phyloP scores from a whole-genome alignment of 2,329 filamentous ascomycete genomes.

The Aspergillus pseudonomiae region DNA sequence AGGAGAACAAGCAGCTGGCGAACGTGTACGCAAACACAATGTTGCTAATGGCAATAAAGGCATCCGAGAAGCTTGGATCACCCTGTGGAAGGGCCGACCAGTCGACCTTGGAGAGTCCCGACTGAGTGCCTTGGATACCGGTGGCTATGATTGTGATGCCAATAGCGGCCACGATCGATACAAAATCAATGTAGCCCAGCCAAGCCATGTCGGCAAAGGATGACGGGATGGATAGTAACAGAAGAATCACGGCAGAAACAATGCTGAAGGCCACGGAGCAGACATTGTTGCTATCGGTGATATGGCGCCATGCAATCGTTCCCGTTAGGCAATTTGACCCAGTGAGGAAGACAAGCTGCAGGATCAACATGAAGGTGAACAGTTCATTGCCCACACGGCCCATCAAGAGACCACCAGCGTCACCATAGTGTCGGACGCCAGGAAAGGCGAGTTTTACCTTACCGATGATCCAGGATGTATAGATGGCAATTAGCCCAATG shows the following conservation, averaged over 20 bases:
- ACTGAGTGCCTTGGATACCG: not conserved
- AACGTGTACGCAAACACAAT: conserved; percentile 43
- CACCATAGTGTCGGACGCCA: conserved; percentile 45
- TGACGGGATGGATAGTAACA: not conserved
- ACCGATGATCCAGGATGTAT: conserved; percentile 44
- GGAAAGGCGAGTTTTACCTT: conserved; percentile 40
- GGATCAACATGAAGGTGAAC: conserved; percentile 44
- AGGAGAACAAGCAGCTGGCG: conserved; percentile 20
- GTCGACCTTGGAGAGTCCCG: not conserved
- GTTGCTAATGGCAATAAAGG: conserved; percentile 29
- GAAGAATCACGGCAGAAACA: not conserved
- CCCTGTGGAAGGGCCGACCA: conserved; percentile 15
- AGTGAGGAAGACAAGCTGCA: conserved; percentile 45
- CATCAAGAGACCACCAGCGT: conserved; percentile 46
- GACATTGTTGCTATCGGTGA: conserved; percentile 36
- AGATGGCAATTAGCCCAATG: conserved; percentile 40
- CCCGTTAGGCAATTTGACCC: conserved; percentile 50
- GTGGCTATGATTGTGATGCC: not conserved
- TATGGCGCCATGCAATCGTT: conserved; percentile 48
- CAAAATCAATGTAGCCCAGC: not conserved
- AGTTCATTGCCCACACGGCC: conserved; percentile 47
- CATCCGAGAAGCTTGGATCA: conserved; percentile 26
- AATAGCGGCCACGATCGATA: not conserved
- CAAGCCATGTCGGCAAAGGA: not conserved
- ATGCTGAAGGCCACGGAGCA: conserved; percentile 24